Evolutionary conservation across 1,284 basidiomycete species (phyloP).

Genomic region (Irpex rosettiformis): DNA sequence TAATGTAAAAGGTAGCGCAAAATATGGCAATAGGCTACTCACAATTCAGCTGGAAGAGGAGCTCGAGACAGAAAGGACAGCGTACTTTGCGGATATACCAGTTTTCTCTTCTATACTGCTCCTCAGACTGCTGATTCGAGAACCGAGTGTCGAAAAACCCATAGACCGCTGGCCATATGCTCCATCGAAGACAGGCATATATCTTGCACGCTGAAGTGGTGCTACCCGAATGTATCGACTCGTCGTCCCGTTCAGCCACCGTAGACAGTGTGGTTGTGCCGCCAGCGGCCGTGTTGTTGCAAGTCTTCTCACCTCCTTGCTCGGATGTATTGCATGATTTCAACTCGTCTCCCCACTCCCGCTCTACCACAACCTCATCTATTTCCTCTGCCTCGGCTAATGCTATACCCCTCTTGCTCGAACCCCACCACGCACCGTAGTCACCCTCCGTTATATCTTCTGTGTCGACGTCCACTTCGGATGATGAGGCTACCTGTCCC

Average conservation of each 20-base stretch:
- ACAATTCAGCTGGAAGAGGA: conserved; percentile 1
- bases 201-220: conserved; percentile 14
- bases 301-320: conserved; percentile 28
- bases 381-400: conserved; percentile 37
- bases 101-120: conserved; percentile 49
- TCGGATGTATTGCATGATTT: conserved; percentile 47
- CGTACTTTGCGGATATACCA: conserved; percentile 50
- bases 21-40: conserved; percentile 54
- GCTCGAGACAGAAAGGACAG: neutral
- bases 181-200: conserved; percentile 36
- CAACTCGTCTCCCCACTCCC: conserved; percentile 58
- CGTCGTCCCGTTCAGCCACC: conserved; percentile 26
- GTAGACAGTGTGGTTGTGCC: conserved; percentile 32
- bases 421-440: neutral
- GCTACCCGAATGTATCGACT: conserved; percentile 29
- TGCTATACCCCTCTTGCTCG: neutral
- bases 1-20: conserved; percentile 61
- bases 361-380: conserved; percentile 71
- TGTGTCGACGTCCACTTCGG: conserved; percentile 36
- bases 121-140: conserved; percentile 55
- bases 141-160: conserved; percentile 58
- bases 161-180: conserved; percentile 36
- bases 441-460: conserved; percentile 34
- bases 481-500: conserved; percentile 38
- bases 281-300: conserved; percentile 35